Conservation (phyloP, 2,329 filamentous ascomycete genomes). For the Exophiala alcalophila region DNA sequence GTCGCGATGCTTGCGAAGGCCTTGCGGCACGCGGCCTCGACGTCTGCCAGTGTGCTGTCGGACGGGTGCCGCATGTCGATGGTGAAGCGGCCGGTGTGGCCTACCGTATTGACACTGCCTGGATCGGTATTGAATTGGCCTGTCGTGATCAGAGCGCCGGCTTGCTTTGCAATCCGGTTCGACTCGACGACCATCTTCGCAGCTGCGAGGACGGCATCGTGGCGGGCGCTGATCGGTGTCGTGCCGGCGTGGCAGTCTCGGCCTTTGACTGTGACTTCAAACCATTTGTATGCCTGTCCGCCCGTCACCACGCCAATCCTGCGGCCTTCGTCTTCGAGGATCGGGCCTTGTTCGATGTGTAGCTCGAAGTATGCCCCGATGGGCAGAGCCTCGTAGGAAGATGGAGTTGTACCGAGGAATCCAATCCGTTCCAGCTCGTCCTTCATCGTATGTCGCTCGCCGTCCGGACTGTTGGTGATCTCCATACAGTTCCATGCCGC, state of each 20-base stretch:
- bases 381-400: conserved; percentile 52
- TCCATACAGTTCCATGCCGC: no score
- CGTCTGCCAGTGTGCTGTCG: conserved; percentile 9
- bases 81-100: conserved; percentile 52
- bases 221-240: conserved; percentile 63
- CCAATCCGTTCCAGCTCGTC: conserved; percentile 66
- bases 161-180: conserved; percentile 57
- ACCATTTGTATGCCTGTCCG: conserved; percentile 73
- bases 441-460: conserved; percentile 57
- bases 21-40: conserved; percentile 3
- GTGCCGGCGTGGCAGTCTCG: conserved; percentile 72
- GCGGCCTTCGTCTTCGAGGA: conserved; percentile 63
- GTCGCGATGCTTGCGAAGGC: conserved; percentile 44
- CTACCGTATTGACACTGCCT: conserved; percentile 70
- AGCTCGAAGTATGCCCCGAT: conserved; percentile 80
- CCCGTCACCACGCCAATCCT: conserved; percentile 69
- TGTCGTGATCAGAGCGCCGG: conserved; percentile 64
- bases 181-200: conserved; percentile 65
- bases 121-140: conserved; percentile 66
- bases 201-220: conserved; percentile 66
- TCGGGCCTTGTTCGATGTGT: conserved; percentile 80
- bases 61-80: conserved; percentile 20
- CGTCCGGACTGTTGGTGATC: conserved; percentile 6
- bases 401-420: conserved; percentile 61
- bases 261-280: conserved; percentile 62